A percentile compares a stretch with the other conserved stretches of the same genome.
Conservation (phyloP, 345 rosid genomes). For the Eucalyptus regnans region DNA sequence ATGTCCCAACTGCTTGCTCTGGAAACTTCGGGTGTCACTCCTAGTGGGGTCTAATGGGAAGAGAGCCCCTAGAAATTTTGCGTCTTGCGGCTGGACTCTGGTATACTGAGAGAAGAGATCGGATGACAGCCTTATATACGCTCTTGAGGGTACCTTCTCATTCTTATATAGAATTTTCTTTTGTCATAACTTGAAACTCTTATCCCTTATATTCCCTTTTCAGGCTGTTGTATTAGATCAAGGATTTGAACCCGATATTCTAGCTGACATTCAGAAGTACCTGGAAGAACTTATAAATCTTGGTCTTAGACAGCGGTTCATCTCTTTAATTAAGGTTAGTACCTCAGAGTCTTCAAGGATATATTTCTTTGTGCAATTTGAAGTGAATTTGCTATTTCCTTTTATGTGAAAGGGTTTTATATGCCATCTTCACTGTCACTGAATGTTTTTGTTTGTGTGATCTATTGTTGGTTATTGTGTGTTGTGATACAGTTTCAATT, state of each 20-base stretch:
- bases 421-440: background rate
- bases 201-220: background rate
- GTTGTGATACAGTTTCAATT: background rate
- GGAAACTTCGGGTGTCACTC: background rate
- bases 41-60: conserved; percentile 84
- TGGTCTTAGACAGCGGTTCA: conserved; percentile 75
- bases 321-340: conserved; percentile 68
- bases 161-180: background rate
- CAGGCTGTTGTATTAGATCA: conserved; percentile 94
- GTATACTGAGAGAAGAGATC: conserved; percentile 90
- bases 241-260: conserved; percentile 60
- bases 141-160: conserved; percentile 54
- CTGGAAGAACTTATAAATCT: conserved; percentile 62
- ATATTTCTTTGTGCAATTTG: background rate
- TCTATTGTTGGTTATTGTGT: background rate
- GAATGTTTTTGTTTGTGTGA: background rate
- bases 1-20: background rate
- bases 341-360: background rate
- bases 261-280: conserved; percentile 63
- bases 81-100: conserved; percentile 93
- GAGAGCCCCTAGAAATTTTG: conserved; percentile 66
- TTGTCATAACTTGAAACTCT: background rate
- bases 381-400: background rate
- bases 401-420: background rate
- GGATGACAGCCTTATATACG: conserved; percentile 59